Percentiles rank a stretch among this genome's conserved stretches.
Conservation (phyloP, 1,284 basidiomycete genomes). For the Xerocomus minutiporus region DNA sequence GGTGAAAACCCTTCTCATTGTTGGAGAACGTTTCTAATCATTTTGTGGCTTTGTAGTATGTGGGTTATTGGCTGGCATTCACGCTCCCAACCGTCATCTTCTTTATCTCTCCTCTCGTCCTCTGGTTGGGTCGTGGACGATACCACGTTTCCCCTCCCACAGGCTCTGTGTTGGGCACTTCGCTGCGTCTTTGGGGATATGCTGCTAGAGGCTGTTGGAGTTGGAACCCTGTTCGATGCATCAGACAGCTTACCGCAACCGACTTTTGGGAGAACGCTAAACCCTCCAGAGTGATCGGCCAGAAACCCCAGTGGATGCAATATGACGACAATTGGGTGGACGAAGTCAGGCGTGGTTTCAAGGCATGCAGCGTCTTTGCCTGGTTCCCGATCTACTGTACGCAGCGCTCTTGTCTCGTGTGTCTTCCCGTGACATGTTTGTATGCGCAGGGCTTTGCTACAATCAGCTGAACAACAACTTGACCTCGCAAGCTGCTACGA, state of each 20-base stretch:
- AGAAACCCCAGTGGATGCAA: constrained; percentile 63
- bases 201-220: constrained; percentile 56
- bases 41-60: constrained; percentile 37
- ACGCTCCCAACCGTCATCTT: constrained; percentile 67
- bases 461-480: constrained; percentile 78
- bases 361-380: constrained; percentile 80
- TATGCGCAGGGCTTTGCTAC: constrained; percentile 61
- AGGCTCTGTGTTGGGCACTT: constrained; percentile 68
- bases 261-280: constrained; percentile 82
- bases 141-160: constrained; percentile 69
- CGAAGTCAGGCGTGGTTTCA: constrained; percentile 77
- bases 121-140: constrained; percentile 59
- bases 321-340: constrained; percentile 80
- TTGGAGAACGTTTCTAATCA: not conserved
- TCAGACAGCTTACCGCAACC: constrained; percentile 47
- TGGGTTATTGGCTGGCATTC: constrained; percentile 70
- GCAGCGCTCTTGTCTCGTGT: constrained; percentile 18
- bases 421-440: constrained; percentile 1
- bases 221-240: constrained; percentile 48
- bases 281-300: constrained; percentile 48
- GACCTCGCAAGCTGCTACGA: constrained; percentile 70
- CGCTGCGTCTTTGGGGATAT: constrained; percentile 47
- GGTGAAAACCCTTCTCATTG: constrained; percentile 29
- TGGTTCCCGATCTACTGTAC: constrained; percentile 73
- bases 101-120: constrained; percentile 66